Evolutionary conservation across 768 basidiomycete species (phyloP).

Genomic region (Leccinum sublutescens): DNA sequence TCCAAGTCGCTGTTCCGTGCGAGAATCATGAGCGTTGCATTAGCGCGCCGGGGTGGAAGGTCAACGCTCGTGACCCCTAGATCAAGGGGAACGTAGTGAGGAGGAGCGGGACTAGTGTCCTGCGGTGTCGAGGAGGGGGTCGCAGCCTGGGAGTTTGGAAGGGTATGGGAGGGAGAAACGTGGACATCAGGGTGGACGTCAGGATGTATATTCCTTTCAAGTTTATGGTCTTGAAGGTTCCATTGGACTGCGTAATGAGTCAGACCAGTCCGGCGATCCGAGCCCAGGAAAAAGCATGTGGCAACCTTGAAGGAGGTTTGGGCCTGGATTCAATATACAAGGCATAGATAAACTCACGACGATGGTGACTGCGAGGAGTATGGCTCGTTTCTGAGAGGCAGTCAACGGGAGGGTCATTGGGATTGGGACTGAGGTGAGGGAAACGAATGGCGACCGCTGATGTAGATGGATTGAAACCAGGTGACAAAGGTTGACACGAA

Average conservation of each 20-base stretch:
- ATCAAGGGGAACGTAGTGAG: conserved; percentile 4
- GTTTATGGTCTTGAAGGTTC: neutral
- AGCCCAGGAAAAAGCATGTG: conserved; percentile 25
- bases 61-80: neutral
- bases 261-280: conserved; percentile 3
- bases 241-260: conserved; percentile 3
- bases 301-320: conserved; percentile 9
- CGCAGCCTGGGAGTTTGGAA: neutral
- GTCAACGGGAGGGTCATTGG: conserved; percentile 28
- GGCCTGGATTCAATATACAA: neutral
- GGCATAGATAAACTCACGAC: conserved; percentile 17
- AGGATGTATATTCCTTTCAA: neutral
- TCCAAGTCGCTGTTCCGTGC: conserved; percentile 49
- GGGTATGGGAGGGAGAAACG: neutral
- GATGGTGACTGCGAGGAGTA: conserved; percentile 26
- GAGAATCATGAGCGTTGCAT: conserved; percentile 60
- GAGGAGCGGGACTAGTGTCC: neutral
- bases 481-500: neutral
- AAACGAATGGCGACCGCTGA: neutral
- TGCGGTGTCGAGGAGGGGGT: neutral
- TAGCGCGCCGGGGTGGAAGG: conserved; percentile 35
- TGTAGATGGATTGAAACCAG: neutral
- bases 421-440: neutral
- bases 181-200: neutral
- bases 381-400: conserved; percentile 29